Evolutionary conservation across 768 basidiomycete genomes (phyloP), one percentile per base, ranked within the genome.

Genomic region (Sutorius australiensis): DNA sequence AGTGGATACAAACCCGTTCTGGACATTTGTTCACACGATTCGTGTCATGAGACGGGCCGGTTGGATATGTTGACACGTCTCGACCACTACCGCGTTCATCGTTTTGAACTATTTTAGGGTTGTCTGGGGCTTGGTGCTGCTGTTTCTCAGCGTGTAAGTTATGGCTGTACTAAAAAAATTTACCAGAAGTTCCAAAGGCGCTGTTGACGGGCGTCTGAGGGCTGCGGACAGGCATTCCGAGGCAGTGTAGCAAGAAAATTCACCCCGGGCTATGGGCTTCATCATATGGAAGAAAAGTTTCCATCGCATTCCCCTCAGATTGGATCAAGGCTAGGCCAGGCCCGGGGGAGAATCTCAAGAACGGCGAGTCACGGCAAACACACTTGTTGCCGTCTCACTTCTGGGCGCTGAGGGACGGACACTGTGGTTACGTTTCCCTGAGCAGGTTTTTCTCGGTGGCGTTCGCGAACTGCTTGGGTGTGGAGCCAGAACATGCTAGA

Each of bases 1-100:
- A 56, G 63, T 44, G 44, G 53, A 41, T 37, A 40, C 28, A 13
- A 34, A n/a, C 33, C 42, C 1, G 14, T 41, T 58, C 55, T 39
- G 43, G 52, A 17, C 0, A 28, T 8, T 16, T 36, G 1, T 49
- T 56, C 63, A 13, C 62, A 59, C 54, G 38, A 4, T 24, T 19
- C 17, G 2, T 32, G 12, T 2, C 24, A 24, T 4, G 24, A 24
- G 24, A 24, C 24, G 24, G 24, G 24, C 24, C 24, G 24, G 10
- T 31, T 17, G 42, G 27, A 28, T 14, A 14, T 17, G 43, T n/a
- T 31, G 7, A n/a, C n/a, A 17, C n/a, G 7, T 27, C 14, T 14
- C 31, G 11, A 12, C n/a, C 34, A 30, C 5, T 11, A 21, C n/a
- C 30, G 13, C 14, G 19, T 21, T 47, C 46, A 17, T 21, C 34